Evolutionary conservation across 1,139 yeast genomes (phyloP).

Genomic region (Pichia sp.): DNA sequence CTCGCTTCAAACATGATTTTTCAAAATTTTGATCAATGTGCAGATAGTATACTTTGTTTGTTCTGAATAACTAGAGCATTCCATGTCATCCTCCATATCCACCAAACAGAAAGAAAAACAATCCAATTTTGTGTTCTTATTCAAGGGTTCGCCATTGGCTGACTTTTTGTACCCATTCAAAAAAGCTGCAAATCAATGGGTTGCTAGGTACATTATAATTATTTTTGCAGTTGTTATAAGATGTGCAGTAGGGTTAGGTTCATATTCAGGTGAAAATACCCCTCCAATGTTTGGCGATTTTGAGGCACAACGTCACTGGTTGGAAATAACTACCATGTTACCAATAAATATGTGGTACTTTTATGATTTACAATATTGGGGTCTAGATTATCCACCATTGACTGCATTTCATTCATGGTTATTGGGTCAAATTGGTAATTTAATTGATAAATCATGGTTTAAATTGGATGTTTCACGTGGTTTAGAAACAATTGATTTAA

Average conservation of each 20-base stretch:
- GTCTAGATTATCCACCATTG: slow-evolving; percentile 93
- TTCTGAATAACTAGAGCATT: no score
- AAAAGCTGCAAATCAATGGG: slow-evolving; percentile 83
- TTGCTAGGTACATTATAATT: slow-evolving; percentile 71
- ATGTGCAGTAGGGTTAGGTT: slow-evolving; percentile 83
- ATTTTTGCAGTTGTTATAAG: slow-evolving; percentile 70
- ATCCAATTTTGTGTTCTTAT: slow-evolving; percentile 24
- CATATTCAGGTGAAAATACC: slow-evolving; percentile 63
- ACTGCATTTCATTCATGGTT: slow-evolving; percentile 90
- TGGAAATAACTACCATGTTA: slow-evolving; percentile 76
- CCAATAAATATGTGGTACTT: slow-evolving; percentile 81
- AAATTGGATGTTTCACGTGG: slow-evolving; percentile 69
- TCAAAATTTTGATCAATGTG: no score
- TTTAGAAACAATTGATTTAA: slow-evolving; percentile 55
- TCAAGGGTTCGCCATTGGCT: slow-evolving; percentile 43
- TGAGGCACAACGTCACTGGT: slow-evolving; percentile 98
- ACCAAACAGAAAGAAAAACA: background rate
- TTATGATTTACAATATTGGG: slow-evolving; percentile 90
- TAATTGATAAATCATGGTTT: slow-evolving; percentile 69
- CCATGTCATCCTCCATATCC: background rate
- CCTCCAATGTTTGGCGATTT: slow-evolving; percentile 91
- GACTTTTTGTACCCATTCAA: slow-evolving; percentile 56
- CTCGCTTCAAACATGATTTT: background rate
- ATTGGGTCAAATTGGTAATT: slow-evolving; percentile 64
- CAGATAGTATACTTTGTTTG: no score